Evolutionary conservation across 108 stramenopile genomes (phyloP).

Genomic region (Skeletonema potamos): DNA sequence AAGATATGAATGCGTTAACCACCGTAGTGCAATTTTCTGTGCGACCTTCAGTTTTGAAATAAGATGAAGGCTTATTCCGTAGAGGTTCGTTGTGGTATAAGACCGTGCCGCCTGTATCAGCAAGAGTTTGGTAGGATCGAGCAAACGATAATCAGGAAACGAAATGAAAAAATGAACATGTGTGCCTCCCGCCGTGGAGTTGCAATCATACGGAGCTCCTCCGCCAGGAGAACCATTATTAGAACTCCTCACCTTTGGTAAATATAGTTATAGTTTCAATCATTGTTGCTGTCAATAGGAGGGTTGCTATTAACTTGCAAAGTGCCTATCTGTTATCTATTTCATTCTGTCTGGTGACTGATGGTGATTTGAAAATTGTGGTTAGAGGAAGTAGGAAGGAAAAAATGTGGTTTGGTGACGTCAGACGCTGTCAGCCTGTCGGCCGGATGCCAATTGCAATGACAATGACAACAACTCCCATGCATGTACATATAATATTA

Average conservation of each 20-base stretch:
- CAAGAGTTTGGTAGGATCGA: too few species aligned
- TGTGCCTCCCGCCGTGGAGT: neutral
- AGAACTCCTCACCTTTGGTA: constrained; percentile 51
- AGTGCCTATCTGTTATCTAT: too few species aligned
- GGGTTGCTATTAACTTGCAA: neutral
- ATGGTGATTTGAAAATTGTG: neutral
- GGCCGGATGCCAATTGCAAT: neutral
- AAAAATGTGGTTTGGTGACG: neutral
- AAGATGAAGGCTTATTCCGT: neutral
- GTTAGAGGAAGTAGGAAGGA: neutral
- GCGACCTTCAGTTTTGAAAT: neutral
- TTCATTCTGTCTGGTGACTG: too few species aligned
- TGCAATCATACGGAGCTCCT: neutral
- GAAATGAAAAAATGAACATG: too few species aligned
- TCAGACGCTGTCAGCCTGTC: too few species aligned
- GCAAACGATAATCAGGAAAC: too few species aligned
- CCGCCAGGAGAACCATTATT: neutral
- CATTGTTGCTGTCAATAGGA: constrained; percentile 35
- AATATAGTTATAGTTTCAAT: constrained; percentile 75
- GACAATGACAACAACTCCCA: neutral
- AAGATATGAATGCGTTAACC: constrained; percentile 29
- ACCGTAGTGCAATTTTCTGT: constrained; percentile 25
- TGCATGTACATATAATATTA: too few species aligned
- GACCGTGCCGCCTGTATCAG: constrained; percentile 32
- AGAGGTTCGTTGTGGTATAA: constrained; percentile 40